Conservation (phyloP, 2,329 filamentous ascomycete genomes). For the Periconia macrospinosa region DNA sequence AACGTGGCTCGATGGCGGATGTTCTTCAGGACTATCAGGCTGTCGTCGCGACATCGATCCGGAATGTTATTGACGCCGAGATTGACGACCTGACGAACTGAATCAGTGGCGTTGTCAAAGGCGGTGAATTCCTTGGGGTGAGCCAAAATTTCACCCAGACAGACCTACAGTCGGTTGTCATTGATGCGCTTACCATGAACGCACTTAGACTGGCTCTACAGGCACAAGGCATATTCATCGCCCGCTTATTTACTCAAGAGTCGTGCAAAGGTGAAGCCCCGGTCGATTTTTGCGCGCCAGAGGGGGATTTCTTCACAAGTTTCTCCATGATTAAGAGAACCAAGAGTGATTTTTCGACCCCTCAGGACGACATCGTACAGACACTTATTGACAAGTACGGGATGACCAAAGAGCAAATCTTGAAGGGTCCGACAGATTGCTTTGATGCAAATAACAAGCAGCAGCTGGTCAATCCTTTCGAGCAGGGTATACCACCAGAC, state of each 20-base stretch:
- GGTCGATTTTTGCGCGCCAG: background rate
- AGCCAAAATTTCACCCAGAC: conserved; percentile 11
- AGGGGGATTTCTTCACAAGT: background rate
- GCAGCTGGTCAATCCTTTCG: conserved; percentile 8
- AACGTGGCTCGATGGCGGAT: conserved; percentile 4
- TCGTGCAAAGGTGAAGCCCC: background rate
- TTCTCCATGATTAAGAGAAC: background rate
- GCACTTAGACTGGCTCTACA: conserved; percentile 4
- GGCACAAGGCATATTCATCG: conserved; percentile 4
- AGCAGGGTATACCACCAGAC: background rate
- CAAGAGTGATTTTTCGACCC: background rate
- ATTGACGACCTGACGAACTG: conserved; percentile 1
- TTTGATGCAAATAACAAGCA: conserved; percentile 8
- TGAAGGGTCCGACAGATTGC: conserved; percentile 8
- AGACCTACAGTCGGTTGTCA: conserved; percentile 3
- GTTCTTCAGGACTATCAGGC: conserved; percentile 5
- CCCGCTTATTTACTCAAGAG: background rate
- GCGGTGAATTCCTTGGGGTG: conserved; percentile 6
- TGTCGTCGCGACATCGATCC: background rate
- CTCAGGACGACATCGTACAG: background rate
- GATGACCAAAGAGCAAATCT: conserved; percentile 1
- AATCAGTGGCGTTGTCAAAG: conserved; percentile 4
- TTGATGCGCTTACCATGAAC: conserved; percentile 4
- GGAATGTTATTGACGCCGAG: background rate
- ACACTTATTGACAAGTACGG: conserved; percentile 2